phyloP scores from a whole-genome alignment of 2,329 filamentous ascomycete genomes.

The Colletotrichum spinosum region DNA sequence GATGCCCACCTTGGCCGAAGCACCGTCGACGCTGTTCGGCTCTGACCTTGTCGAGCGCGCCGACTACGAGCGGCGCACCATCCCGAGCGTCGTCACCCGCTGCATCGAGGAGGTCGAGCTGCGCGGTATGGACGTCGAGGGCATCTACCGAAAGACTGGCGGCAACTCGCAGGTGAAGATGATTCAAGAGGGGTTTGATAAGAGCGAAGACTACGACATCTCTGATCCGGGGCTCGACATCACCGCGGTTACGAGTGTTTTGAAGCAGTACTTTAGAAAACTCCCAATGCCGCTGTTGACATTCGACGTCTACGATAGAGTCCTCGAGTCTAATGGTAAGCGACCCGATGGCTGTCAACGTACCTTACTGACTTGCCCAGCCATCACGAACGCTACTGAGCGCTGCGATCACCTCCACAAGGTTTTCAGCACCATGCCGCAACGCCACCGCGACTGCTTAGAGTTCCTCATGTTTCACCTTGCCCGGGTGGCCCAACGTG shows the following conservation, averaged over 20 bases:
- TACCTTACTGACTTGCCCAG: slow-evolving; percentile 53
- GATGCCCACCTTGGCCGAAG: slow-evolving; percentile 58
- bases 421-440: slow-evolving; percentile 82
- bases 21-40: slow-evolving; percentile 79
- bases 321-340: slow-evolving; percentile 84
- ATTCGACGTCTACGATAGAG: slow-evolving; percentile 89
- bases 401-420: slow-evolving; percentile 78
- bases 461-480: slow-evolving; percentile 96
- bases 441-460: slow-evolving; percentile 86
- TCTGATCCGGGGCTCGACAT: slow-evolving; percentile 95
- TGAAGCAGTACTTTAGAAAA: slow-evolving; percentile 98
- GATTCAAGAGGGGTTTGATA: slow-evolving; percentile 93
- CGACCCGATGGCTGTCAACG: slow-evolving; percentile 32
- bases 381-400: slow-evolving; percentile 73
- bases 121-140: slow-evolving; percentile 96
- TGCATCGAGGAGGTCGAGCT: slow-evolving; percentile 98
- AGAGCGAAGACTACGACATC: slow-evolving; percentile 87
- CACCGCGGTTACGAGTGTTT: slow-evolving; percentile 91
- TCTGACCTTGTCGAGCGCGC: slow-evolving; percentile 88
- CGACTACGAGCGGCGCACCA: slow-evolving; percentile 88
- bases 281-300: slow-evolving; percentile 90
- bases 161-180: slow-evolving; percentile 90
- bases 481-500: slow-evolving; percentile 83
- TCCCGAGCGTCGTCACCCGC: slow-evolving; percentile 89
- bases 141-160: slow-evolving; percentile 97